A percentile compares a stretch with the other conserved stretches of the same genome.
Conservation (phyloP, 1,139 yeast genomes). For the Suhomyces atakaporum region DNA sequence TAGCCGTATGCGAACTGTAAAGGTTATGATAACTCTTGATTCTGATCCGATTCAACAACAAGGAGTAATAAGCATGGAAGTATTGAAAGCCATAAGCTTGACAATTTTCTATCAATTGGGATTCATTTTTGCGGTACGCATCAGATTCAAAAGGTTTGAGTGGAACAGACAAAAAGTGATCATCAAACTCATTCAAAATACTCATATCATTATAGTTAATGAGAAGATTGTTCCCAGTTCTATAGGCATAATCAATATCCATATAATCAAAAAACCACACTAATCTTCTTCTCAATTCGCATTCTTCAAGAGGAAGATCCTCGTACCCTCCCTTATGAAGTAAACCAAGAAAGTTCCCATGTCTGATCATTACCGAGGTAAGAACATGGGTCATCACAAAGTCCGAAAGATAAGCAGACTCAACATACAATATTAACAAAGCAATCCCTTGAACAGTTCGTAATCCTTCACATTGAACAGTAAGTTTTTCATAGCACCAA, state of each 20-base stretch:
- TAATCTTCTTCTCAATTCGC: constrained; percentile 18
- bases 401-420: constrained; percentile 26
- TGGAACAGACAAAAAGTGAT: constrained; percentile 13
- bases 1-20: constrained; percentile 17
- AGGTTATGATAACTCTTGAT: constrained; percentile 22
- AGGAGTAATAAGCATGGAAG: constrained; percentile 20
- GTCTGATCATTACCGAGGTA: constrained; percentile 23
- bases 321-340: constrained; percentile 6
- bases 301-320: constrained; percentile 10
- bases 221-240: constrained; percentile 24
- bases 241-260: constrained; percentile 26
- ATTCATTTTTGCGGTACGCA: constrained; percentile 3
- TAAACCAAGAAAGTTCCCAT: constrained; percentile 24
- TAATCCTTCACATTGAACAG: constrained; percentile 23
- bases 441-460: constrained; percentile 27
- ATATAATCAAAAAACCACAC: constrained; percentile 27
- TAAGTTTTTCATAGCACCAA: constrained; percentile 23
- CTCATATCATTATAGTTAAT: constrained; percentile 20
- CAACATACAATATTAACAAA: constrained; percentile 25
- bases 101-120: constrained; percentile 8
- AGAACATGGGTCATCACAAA: constrained; percentile 26
- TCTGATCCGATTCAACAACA: constrained; percentile 23
- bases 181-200: constrained; percentile 16
- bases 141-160: constrained; percentile 8
- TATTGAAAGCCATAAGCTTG: constrained; percentile 9